These are phyloP conservation scores for Aspergillus puulaauensis DNA, from an alignment of 2,329 filamentous ascomycete genomes.

Conservation along the genomic window DNA sequence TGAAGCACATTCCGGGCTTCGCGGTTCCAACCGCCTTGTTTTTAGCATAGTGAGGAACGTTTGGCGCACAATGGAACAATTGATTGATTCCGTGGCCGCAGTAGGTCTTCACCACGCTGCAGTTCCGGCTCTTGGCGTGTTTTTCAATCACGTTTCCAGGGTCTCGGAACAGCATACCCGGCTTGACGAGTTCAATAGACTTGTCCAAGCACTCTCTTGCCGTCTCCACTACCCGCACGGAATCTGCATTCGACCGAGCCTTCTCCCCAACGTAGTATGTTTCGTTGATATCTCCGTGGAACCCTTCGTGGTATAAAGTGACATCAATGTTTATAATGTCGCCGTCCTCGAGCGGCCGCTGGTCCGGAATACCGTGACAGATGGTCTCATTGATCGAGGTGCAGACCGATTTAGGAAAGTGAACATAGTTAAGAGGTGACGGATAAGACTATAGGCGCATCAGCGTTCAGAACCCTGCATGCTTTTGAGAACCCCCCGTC, in stretches of 20 bases:
- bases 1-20: conserved; percentile 97
- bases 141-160: conserved; percentile 96
- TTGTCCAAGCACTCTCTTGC: conserved; percentile 86
- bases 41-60: conserved; percentile 95
- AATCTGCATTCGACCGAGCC: conserved; percentile 77
- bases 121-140: conserved; percentile 79
- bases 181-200: conserved; percentile 88
- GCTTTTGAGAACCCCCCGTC: not conserved
- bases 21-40: conserved; percentile 95
- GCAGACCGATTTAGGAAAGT: conserved; percentile 97
- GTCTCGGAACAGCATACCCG: conserved; percentile 86
- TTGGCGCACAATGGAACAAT: conserved; percentile 89
- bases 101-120: conserved; percentile 92
- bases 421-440: conserved; percentile 89
- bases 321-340: conserved; percentile 98
- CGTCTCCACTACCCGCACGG: conserved; percentile 86
- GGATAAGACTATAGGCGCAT: conserved; percentile 73
- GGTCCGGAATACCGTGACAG: conserved; percentile 96
- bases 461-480: conserved; percentile 8
- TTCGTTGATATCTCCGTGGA: conserved; percentile 96
- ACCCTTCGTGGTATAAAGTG: conserved; percentile 88
- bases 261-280: conserved; percentile 97
- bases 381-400: conserved; percentile 97
- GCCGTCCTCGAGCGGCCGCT: conserved; percentile 80
- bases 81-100: conserved; percentile 95